phyloP scores from a whole-genome alignment of 768 basidiomycete species.

The Ramaria sp. region DNA sequence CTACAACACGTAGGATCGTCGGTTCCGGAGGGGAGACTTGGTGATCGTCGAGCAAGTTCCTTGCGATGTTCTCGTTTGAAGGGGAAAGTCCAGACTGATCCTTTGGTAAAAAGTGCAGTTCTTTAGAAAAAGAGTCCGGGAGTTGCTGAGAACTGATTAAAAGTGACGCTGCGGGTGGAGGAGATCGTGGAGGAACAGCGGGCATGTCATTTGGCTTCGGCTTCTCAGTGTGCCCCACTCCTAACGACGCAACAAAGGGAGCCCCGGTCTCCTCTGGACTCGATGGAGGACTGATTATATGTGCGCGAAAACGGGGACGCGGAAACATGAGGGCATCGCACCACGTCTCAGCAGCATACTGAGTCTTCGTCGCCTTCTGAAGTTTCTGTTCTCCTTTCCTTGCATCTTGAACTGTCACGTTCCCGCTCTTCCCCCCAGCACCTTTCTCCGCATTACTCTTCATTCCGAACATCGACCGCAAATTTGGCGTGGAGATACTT shows the following conservation, averaged over 20 bases:
- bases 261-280: slow-evolving; percentile 21
- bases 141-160: not conserved
- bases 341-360: slow-evolving; percentile 57
- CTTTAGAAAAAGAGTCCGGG: not conserved
- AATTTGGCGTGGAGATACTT: slow-evolving; percentile 13
- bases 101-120: no score
- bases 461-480: slow-evolving; percentile 23
- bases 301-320: slow-evolving; percentile 50
- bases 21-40: not conserved
- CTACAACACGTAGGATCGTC: not conserved
- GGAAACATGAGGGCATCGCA: slow-evolving; percentile 74
- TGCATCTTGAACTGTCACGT: not conserved
- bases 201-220: not conserved
- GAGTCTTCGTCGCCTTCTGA: not conserved
- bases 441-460: slow-evolving; percentile 25
- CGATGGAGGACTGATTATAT: slow-evolving; percentile 34
- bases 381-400: not conserved
- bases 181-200: not conserved
- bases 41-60: no score
- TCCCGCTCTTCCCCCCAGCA: not conserved
- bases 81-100: not conserved
- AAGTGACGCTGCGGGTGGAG: not conserved
- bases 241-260: not conserved
- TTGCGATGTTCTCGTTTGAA: not conserved
- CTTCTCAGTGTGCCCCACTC: not conserved